phyloP scores from a whole-genome alignment of 2,329 filamentous ascomycete species.

The Alternaria atra region DNA sequence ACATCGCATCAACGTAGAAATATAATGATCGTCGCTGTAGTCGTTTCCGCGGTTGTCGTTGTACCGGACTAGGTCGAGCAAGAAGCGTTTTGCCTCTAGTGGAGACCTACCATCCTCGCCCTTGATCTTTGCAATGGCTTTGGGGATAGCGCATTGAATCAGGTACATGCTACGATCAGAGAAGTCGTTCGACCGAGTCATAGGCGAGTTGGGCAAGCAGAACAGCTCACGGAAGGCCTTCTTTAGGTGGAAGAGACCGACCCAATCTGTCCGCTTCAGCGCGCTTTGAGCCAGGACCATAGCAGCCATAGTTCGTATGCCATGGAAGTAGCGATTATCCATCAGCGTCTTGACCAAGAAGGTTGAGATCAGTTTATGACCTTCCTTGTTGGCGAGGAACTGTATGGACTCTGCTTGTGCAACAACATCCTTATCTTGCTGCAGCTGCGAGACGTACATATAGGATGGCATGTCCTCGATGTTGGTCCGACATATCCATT shows the following conservation, averaged over 20 bases:
- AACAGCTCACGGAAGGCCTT: conserved; percentile 89
- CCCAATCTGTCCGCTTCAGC: conserved; percentile 65
- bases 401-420: conserved; percentile 79
- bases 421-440: conserved; percentile 95
- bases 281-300: conserved; percentile 80
- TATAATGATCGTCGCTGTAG: conserved; percentile 89
- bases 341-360: conserved; percentile 89
- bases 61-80: conserved; percentile 87
- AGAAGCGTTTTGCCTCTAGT: conserved; percentile 78
- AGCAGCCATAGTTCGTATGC: conserved; percentile 86
- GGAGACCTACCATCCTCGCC: conserved; percentile 80
- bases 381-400: conserved; percentile 71
- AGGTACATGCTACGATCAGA: conserved; percentile 84
- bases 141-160: conserved; percentile 83
- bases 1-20: conserved; percentile 78
- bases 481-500: conserved; percentile 87
- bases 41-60: conserved; percentile 94
- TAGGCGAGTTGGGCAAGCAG: conserved; percentile 79
- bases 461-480: conserved; percentile 86
- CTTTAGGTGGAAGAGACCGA: conserved; percentile 84
- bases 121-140: conserved; percentile 80
- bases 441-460: conserved; percentile 97
- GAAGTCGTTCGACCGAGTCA: conserved; percentile 91
- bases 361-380: conserved; percentile 84
- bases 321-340: conserved; percentile 92